Evolutionary conservation across 805 yeast species (phyloP), one percentile per base, ranked within the genome.

Genomic region (Wickerhamomyces kurtzmanii): DNA sequence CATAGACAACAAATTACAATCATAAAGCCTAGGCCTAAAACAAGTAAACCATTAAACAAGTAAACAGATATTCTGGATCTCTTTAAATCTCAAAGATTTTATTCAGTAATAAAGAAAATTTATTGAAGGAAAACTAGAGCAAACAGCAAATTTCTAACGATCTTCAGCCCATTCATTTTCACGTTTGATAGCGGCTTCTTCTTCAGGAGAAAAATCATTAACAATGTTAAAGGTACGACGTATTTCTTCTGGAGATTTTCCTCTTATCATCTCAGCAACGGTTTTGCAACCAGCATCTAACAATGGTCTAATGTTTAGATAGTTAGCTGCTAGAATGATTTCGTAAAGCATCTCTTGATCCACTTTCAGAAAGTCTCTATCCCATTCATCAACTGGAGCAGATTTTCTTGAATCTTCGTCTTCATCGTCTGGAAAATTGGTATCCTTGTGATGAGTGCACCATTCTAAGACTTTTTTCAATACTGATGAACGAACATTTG

Each of bases 331-430:
- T 32, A 76, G 57, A 32, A 80, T 77, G 45, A 80, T 80, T 45
- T 79, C 91, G 40, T 80, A 80, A 32, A 80, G 63, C 87, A 80
- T 80, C 42, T 80, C 89, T 49, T 80, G 97, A 56, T 89, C 97
- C 21, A 89, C 96, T 49, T 83, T 82, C 43, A 89, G 68, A 53
- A 87, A 89, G 53, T 82, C 84, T 53, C 83, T 82, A 57, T 89
- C 97, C 97, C 97, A 89, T 26, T 86, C 86, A 36, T 81, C 89
- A 28, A 89, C 85, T 4, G 94, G 96, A 3, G 86, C 85, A n/a
- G 89, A 68, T 49, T 82, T 83, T 51, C 81, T 75, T 15, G 83
- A 71, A 41, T 84, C 94, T 30, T 80, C 87, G 38, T 84, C 95
- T 32, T 74, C 84, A 30, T 78, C 87, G 37, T 76, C 85, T 12